These are phyloP conservation scores for Mucor sp. DNA, from an alignment of 371 early-diverging fungal genomes.

Conservation along the genomic window DNA sequence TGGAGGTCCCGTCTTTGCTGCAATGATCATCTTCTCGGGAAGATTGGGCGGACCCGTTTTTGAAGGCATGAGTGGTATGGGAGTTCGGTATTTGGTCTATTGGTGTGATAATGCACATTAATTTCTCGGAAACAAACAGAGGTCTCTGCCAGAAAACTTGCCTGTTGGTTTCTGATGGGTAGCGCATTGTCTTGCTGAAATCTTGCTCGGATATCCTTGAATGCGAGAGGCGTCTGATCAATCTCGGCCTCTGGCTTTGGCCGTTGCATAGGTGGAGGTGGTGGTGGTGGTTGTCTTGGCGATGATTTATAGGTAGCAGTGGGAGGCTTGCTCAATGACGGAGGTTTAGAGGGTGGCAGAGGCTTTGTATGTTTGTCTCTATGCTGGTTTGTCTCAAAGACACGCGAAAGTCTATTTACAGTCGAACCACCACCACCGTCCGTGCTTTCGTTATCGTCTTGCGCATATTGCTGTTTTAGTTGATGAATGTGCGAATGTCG, in stretches of 20 bases:
- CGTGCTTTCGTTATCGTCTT: constrained; percentile 9
- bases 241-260: constrained; percentile 16
- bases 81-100: constrained; percentile 19
- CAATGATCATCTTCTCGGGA: constrained; percentile 22
- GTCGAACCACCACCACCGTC: constrained; percentile 11
- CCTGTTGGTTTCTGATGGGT: constrained; percentile 16
- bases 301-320: neutral
- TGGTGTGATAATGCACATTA: neutral
- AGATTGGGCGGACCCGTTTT: constrained; percentile 22
- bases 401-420: constrained; percentile 50
- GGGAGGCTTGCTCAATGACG: constrained; percentile 25
- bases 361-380: constrained; percentile 27
- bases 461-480: constrained; percentile 4
- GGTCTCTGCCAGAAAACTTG: neutral
- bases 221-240: constrained; percentile 36
- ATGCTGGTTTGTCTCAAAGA: constrained; percentile 32
- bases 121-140: constrained; percentile 11
- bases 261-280: neutral
- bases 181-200: constrained; percentile 34
- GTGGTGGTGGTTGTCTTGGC: neutral
- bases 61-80: constrained; percentile 22
- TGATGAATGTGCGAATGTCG: constrained; percentile 19
- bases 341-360: constrained; percentile 43
- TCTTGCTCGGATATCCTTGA: constrained; percentile 47
- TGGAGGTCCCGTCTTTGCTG: constrained; percentile 28